Evolutionary conservation across 1,284 basidiomycete species (phyloP).

Genomic region (Caloboletus inedulis): DNA sequence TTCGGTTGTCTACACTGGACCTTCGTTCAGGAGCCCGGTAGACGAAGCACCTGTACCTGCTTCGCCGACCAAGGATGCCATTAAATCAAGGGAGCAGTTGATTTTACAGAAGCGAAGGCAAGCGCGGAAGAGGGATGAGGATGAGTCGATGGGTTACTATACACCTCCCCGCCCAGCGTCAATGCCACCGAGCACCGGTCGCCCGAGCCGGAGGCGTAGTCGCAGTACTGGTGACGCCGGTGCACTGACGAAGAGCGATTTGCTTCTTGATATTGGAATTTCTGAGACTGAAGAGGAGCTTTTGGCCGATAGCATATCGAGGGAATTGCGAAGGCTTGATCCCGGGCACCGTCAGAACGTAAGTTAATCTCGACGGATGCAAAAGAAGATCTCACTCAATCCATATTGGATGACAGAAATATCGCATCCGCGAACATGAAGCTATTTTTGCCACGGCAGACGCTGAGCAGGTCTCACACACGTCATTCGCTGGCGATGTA

Average conservation of each 20-base stretch:
- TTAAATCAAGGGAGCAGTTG: conserved; percentile 61
- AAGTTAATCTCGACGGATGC: conserved; percentile 25
- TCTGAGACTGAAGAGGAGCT: conserved; percentile 47
- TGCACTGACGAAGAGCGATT: conserved; percentile 36
- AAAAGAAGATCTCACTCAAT: conserved; percentile 1
- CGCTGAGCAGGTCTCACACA: conserved; percentile 63
- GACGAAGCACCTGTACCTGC: conserved; percentile 17
- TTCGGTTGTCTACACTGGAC: conserved; percentile 35
- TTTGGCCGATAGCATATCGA: conserved; percentile 63
- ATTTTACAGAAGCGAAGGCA: conserved; percentile 72
- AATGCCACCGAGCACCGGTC: conserved; percentile 37
- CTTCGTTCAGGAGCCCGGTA: conserved; percentile 30
- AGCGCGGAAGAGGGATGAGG: conserved; percentile 52
- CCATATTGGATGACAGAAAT: conserved; percentile 39
- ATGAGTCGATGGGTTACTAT: conserved; percentile 39
- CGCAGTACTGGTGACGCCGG: conserved; percentile 71
- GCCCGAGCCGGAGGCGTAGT: conserved; percentile 61
- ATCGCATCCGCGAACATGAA: conserved; percentile 66
- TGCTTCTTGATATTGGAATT: conserved; percentile 41
- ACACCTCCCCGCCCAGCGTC: conserved; percentile 29
- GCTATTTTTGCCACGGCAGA: conserved; percentile 83
- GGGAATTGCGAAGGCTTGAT: conserved; percentile 60
- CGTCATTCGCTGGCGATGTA: conserved; percentile 72
- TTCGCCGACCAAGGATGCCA: conserved; percentile 62
- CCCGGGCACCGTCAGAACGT: conserved; percentile 48